Percentiles rank a stretch among this genome's conserved stretches.
phyloP scores from a whole-genome alignment of 2,329 filamentous ascomycete genomes.

The Stachybotrys echinatus region DNA sequence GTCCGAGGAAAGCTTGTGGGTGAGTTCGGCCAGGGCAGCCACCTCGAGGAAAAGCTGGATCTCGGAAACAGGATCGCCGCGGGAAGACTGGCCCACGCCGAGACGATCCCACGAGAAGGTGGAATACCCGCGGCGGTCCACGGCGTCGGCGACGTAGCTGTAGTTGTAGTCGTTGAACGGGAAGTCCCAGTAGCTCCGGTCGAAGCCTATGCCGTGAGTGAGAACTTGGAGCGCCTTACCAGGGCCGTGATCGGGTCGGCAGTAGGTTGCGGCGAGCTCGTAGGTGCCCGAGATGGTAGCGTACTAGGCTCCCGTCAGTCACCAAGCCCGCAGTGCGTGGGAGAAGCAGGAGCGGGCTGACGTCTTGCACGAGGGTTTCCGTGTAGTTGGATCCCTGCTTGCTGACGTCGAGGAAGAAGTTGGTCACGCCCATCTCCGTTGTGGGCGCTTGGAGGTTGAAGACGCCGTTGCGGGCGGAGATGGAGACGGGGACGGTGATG shows the following conservation, averaged over 20 bases:
- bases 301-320: conserved; percentile 28
- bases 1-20: conserved; percentile 39
- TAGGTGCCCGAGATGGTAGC: conserved; percentile 47
- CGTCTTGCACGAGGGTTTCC: conserved; percentile 35
- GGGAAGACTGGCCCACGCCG: conserved; percentile 53
- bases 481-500: conserved; percentile 49
- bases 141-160: conserved; percentile 53
- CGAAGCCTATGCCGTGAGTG: conserved; percentile 36
- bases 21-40: conserved; percentile 51
- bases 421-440: conserved; percentile 51
- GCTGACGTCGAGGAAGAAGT: conserved; percentile 46
- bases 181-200: conserved; percentile 56
- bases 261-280: conserved; percentile 56
- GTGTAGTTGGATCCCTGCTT: conserved; percentile 46
- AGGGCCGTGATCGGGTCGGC: conserved; percentile 44
- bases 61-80: conserved; percentile 53
- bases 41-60: conserved; percentile 55
- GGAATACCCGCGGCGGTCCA: conserved; percentile 49
- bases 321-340: conserved; percentile 1
- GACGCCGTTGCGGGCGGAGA: conserved; percentile 47
- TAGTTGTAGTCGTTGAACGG: conserved; percentile 54
- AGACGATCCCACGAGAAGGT: conserved; percentile 59
- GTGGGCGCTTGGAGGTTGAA: conserved; percentile 44
- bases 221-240: conserved; percentile 30
- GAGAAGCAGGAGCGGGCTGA: conserved; percentile 18